Percentiles rank a stretch among this genome's conserved stretches.
phyloP scores from a whole-genome alignment of 305 asterid species.

The Ilex paraguariensis region DNA sequence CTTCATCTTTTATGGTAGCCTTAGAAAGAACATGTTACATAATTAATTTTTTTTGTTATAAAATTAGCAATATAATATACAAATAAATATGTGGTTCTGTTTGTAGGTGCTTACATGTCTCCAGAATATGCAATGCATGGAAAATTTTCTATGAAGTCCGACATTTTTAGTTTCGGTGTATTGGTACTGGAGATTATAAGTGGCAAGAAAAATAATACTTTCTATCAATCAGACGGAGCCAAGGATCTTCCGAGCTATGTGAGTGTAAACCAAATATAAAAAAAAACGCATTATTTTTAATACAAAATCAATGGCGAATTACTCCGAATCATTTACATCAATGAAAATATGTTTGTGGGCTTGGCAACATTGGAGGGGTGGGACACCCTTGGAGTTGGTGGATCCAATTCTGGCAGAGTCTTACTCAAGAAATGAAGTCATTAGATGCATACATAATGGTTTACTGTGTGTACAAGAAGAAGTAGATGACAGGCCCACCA shows the following conservation, averaged over 20 bases:
- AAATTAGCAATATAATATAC: no score
- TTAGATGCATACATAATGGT: neutral
- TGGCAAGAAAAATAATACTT: constrained; percentile 6
- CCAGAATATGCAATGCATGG: constrained; percentile 10
- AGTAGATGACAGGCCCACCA: neutral
- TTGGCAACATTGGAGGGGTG: neutral
- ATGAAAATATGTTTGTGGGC: neutral
- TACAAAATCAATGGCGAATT: neutral
- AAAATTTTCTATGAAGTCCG: constrained; percentile 8
- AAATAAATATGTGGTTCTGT: no score
- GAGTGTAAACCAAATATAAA: neutral
- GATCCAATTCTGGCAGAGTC: neutral
- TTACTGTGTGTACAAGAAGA: neutral
- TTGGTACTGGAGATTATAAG: constrained; percentile 14
- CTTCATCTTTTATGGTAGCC: no score
- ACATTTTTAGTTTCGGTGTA: constrained; percentile 19
- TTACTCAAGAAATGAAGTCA: neutral
- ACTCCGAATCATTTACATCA: neutral
- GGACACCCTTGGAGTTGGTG: neutral
- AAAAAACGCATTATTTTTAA: no score
- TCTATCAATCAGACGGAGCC: neutral
- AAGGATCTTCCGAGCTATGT: constrained; percentile 10
- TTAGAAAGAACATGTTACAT: no score
- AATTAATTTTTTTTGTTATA: no score
- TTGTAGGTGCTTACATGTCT: no score